Evolutionary conservation across 164 flowering plant species (phyloP), one percentile per base, ranked within the genome.

Genomic region (Chloranthus sessilifolius): DNA sequence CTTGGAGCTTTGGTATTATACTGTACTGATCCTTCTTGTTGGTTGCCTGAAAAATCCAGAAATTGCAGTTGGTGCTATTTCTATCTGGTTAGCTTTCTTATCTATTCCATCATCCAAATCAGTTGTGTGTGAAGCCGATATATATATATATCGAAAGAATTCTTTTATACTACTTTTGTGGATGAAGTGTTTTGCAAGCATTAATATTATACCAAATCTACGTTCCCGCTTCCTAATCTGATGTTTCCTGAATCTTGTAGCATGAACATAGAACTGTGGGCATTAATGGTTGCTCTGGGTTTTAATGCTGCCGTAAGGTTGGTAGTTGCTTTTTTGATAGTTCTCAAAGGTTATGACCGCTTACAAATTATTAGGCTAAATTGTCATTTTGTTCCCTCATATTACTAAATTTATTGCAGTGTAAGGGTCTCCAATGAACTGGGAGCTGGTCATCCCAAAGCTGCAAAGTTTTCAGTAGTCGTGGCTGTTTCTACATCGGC

Each of bases 381-480:
- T 41, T 41, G 22, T 7, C 2, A 8, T 15, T 28, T 1, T 26
- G 2, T 29, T 1, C 10, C 29, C 16, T 20, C 40, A 35, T 40
- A 20, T 10, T 43, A 19, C 11, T 20, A 15, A 50, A 26, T 29
- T 39, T 28, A 17, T 45, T 52, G 52, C 66, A 79, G 85, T 31
- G 78, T 74, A 24, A 40, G 77, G 14, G 80, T 80, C 19, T 66
- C 78, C 3, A 77, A 80, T 52, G 80, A 77, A 56, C 75, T 80
- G 4, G 82, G 85, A 60, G 78, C 78, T 6, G 64, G 76, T n/a
- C 45, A 55, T 42, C 70, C 78, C 5, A 65, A 59, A 54, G 74
- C 70, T 2, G 80, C 80, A 42, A 74, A 71, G 42, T 77, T 76
- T 37, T 53, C 85, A 25, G 64, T 67, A 7, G 29, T 54, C 1